These are phyloP conservation scores for Aquilaria sinensis DNA, from an alignment of 345 rosid genomes.

Conservation along the genomic window DNA sequence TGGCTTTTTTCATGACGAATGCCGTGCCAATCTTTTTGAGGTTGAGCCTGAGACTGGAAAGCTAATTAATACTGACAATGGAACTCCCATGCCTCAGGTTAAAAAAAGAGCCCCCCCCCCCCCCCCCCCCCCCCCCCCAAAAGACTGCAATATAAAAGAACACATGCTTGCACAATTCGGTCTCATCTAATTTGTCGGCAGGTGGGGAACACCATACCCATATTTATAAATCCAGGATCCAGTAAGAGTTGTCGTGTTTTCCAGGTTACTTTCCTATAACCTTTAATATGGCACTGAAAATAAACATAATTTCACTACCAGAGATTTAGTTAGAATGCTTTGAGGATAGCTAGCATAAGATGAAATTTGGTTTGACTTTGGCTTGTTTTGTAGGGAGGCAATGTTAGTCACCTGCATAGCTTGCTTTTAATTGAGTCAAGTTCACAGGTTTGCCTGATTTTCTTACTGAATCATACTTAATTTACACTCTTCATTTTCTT, in stretches of 20 bases:
- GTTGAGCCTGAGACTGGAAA: slow-evolving; percentile 73
- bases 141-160: neutral
- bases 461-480: too few relatives aligned
- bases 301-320: neutral
- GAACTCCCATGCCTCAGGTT: slow-evolving; percentile 88
- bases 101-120: neutral
- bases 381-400: slow-evolving; percentile 58
- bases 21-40: slow-evolving; percentile 76
- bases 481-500: too few relatives aligned
- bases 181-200: slow-evolving; percentile 14
- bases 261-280: slow-evolving; percentile 32
- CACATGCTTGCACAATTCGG: neutral
- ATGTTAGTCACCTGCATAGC: slow-evolving; percentile 81
- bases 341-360: neutral
- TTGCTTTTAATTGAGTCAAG: slow-evolving; percentile 85
- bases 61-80: slow-evolving; percentile 82
- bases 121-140: neutral
- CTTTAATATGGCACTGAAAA: neutral
- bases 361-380: neutral
- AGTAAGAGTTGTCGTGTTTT: slow-evolving; percentile 46
- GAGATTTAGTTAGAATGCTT: neutral
- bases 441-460: slow-evolving; percentile 44
- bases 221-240: slow-evolving; percentile 26
- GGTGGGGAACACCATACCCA: slow-evolving; percentile 57
- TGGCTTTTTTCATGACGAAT: slow-evolving; percentile 83